Evolutionary conservation across 163 green algal species (phyloP).

Genomic region (Chloroidium sp.): DNA sequence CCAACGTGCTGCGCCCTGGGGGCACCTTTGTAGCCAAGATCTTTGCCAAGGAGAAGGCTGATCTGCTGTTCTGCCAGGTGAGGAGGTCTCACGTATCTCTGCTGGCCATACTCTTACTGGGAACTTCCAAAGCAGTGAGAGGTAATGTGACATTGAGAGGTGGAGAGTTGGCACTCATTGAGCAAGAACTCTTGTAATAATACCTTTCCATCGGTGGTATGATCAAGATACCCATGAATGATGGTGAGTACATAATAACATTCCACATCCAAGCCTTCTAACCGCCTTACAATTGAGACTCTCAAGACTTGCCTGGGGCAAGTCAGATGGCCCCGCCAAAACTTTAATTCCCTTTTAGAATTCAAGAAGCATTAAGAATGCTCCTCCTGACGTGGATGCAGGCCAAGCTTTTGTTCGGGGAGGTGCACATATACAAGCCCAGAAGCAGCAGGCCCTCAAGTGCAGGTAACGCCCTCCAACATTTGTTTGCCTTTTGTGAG

Average conservation of each 20-base stretch:
- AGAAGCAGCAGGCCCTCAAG: conserved; percentile 86
- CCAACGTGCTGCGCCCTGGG: conserved; percentile 67
- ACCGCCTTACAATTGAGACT: too few species aligned
- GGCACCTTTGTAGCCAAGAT: conserved; percentile 96
- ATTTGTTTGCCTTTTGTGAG: too few species aligned
- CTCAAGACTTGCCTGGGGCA: too few species aligned
- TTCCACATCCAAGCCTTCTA: too few species aligned
- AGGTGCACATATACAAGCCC: conserved; percentile 90
- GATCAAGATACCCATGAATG: not conserved
- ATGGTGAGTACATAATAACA: too few species aligned
- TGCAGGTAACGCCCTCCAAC: conserved; percentile 38
- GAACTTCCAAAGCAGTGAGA: not conserved
- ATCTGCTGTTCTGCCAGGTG: conserved; percentile 82
- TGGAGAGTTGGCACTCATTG: not conserved
- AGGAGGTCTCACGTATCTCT: not conserved
- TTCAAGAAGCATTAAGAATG: too few species aligned
- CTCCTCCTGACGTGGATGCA: too few species aligned
- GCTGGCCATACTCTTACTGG: not conserved
- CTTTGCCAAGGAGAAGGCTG: conserved; percentile 83
- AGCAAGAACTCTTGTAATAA: not conserved
- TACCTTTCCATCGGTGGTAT: conserved; percentile 1
- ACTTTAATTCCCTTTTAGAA: too few species aligned
- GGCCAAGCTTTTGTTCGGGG: conserved; percentile 71
- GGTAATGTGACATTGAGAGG: not conserved
- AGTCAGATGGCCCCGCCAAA: too few species aligned